Evolutionary conservation across 768 basidiomycete genomes (phyloP).

Genomic region (Rhizopogon salebrosus): DNA sequence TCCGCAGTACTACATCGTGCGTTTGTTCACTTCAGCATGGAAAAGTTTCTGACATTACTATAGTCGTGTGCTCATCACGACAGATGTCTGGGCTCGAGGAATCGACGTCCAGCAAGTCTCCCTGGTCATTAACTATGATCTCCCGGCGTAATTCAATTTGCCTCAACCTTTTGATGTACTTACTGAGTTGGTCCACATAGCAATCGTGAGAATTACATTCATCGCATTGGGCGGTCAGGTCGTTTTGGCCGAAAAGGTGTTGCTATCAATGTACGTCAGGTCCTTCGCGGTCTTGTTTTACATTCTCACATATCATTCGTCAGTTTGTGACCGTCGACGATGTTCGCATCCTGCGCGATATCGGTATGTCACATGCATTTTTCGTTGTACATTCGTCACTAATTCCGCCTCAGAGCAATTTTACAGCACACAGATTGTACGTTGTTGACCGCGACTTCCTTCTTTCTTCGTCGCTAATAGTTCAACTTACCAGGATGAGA

Average conservation of each 20-base stretch:
- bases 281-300: constrained; percentile 3
- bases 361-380: constrained; percentile 51
- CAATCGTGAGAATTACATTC: constrained; percentile 99
- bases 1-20: constrained; percentile 88
- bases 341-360: constrained; percentile 94
- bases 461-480: constrained; percentile 14
- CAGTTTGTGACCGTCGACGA: constrained; percentile 95
- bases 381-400: constrained; percentile 8
- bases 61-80: constrained; percentile 91
- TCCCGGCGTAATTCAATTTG: constrained; percentile 72
- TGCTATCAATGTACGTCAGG: constrained; percentile 84
- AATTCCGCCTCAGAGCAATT: constrained; percentile 67
- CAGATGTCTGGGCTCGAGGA: constrained; percentile 96
- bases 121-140: constrained; percentile 94
- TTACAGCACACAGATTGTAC: constrained; percentile 91
- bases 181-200: constrained; percentile 31
- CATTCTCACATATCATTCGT: constrained; percentile 13
- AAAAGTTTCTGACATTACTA: constrained; percentile 1
- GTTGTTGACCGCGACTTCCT: constrained; percentile 14
- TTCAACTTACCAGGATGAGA: constrained; percentile 71
- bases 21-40: constrained; percentile 23
- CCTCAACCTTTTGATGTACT: constrained; percentile 6
- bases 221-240: constrained; percentile 98
- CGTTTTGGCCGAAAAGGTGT: constrained; percentile 99
- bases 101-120: constrained; percentile 99